These are phyloP conservation scores for Diaporthe vaccinii DNA, from an alignment of 2,329 filamentous ascomycete genomes.

Conservation along the genomic window DNA sequence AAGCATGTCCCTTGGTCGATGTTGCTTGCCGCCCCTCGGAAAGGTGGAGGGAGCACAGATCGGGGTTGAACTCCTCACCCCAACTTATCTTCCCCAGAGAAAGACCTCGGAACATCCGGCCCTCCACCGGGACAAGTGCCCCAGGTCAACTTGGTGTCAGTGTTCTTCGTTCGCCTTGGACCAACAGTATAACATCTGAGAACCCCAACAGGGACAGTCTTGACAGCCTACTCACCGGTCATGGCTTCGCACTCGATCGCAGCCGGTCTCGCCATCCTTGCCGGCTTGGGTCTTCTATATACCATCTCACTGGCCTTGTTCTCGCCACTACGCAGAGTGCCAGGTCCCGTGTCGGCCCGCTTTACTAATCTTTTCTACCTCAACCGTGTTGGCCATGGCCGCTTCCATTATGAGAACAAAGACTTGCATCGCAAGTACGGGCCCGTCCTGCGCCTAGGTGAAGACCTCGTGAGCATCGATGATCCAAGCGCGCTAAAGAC, in stretches of 20 bases:
- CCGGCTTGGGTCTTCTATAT: slow-evolving; percentile 12
- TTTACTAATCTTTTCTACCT: slow-evolving; percentile 61
- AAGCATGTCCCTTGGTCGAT: not conserved
- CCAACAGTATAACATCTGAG: not conserved
- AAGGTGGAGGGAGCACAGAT: not conserved
- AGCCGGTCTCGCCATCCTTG: slow-evolving; percentile 1
- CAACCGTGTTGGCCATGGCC: slow-evolving; percentile 50
- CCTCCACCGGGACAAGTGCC: slow-evolving; percentile 2
- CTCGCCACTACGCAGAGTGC: slow-evolving; percentile 55
- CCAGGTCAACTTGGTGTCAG: not conserved
- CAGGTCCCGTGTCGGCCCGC: slow-evolving; percentile 59
- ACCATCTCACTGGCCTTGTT: not conserved
- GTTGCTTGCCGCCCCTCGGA: not conserved
- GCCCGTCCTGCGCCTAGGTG: slow-evolving; percentile 55
- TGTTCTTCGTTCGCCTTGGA: not conserved
- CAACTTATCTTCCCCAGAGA: not conserved
- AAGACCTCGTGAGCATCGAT: slow-evolving; percentile 56
- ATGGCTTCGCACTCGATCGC: not conserved
- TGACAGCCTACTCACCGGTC: slow-evolving; percentile 8
- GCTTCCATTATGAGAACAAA: slow-evolving; percentile 57
- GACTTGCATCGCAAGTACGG: slow-evolving; percentile 56
- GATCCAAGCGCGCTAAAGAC: slow-evolving; percentile 53
- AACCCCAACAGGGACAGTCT: not conserved
- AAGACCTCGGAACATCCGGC: not conserved
- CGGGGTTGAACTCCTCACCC: not conserved